Percentiles rank a stretch among this genome's conserved stretches.
phyloP scores from a whole-genome alignment of 306 rosid genomes.

The Quercus cerris region DNA sequence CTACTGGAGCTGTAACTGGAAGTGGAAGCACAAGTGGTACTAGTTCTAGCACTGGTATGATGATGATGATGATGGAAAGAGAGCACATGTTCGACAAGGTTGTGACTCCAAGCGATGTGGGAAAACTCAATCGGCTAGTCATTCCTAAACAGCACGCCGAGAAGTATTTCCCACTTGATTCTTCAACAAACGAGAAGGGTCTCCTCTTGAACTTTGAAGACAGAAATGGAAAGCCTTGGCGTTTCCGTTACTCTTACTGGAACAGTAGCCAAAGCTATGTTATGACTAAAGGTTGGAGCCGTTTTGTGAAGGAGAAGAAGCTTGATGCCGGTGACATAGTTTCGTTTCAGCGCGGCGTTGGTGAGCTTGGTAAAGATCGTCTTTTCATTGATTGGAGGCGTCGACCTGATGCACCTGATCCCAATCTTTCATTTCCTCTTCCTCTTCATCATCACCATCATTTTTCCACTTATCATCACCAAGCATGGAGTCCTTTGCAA shows the following conservation, averaged over 20 bases:
- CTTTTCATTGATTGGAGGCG: conserved; percentile 77
- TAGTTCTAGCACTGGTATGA: neutral
- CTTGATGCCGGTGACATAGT: conserved; percentile 85
- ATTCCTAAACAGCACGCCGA: conserved; percentile 92
- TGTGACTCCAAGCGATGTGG: conserved; percentile 90
- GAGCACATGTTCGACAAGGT: conserved; percentile 94
- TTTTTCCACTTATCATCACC: neutral
- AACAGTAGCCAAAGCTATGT: conserved; percentile 94
- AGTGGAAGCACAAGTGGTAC: neutral
- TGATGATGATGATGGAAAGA: conserved; percentile 27
- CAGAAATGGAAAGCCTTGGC: conserved; percentile 67
- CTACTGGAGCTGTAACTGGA: neutral
- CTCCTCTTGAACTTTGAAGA: conserved; percentile 73
- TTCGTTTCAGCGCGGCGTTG: conserved; percentile 75
- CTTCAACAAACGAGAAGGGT: conserved; percentile 77
- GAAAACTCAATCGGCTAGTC: conserved; percentile 82
- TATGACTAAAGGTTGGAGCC: conserved; percentile 94
- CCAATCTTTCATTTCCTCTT: conserved; percentile 32
- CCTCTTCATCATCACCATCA: conserved; percentile 34
- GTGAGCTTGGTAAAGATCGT: conserved; percentile 45
- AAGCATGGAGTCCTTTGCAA: neutral
- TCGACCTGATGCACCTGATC: conserved; percentile 28
- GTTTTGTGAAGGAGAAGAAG: conserved; percentile 88
- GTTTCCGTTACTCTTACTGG: conserved; percentile 93
- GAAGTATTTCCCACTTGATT: conserved; percentile 75